Evolutionary conservation across 108 stramenopile species (phyloP).

Genomic region (Fragilariopsis cylindrus): DNA sequence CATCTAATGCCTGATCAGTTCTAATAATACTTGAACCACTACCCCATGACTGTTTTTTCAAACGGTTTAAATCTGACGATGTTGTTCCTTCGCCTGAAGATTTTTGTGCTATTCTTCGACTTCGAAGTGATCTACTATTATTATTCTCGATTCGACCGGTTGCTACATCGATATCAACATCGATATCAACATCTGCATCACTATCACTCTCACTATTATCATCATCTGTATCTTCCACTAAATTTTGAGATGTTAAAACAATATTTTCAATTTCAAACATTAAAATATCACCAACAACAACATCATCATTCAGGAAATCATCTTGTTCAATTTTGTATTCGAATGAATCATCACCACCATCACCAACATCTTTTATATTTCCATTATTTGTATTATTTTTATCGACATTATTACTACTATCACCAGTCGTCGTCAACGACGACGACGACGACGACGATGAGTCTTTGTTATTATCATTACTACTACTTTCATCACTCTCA

Average conservation of each 20-base stretch:
- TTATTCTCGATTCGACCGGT: background rate
- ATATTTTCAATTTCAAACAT: slow-evolving; percentile 24
- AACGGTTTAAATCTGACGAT: background rate
- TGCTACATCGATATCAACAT: background rate
- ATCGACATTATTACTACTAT: background rate
- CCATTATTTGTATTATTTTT: background rate
- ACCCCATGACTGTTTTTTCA: background rate
- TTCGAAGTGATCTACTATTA: background rate
- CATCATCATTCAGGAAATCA: slow-evolving; percentile 1
- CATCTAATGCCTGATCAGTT: slow-evolving; percentile 8
- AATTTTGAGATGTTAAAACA: slow-evolving; percentile 14
- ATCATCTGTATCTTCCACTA: slow-evolving; percentile 1
- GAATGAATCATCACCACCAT: too few species aligned
- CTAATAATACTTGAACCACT: slow-evolving; percentile 7
- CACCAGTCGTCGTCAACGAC: too few species aligned
- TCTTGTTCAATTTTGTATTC: background rate
- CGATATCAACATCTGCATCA: too few species aligned
- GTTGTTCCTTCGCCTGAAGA: background rate
- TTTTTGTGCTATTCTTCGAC: background rate
- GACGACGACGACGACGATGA: background rate
- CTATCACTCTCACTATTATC: background rate
- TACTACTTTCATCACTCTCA: background rate
- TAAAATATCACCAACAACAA: background rate
- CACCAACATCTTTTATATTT: too few species aligned
- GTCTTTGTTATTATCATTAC: background rate